phyloP scores from a whole-genome alignment of 2,329 filamentous ascomycete genomes.

The Eutypa lata region DNA sequence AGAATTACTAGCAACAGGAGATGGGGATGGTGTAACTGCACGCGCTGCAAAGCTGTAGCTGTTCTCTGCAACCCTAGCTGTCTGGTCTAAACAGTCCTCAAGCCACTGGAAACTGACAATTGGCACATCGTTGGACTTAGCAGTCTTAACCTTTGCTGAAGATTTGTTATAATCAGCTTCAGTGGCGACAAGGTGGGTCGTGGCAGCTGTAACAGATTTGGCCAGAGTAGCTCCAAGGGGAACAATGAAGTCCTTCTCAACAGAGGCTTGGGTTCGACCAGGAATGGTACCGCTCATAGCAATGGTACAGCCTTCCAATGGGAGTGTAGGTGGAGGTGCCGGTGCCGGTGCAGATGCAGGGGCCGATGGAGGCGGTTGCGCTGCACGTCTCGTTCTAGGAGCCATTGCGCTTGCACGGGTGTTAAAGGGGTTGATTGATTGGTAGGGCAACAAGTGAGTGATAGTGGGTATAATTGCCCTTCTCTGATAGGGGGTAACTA shows the following conservation, averaged over 20 bases:
- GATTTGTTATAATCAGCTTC: conserved; percentile 47
- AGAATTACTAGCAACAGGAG: conserved; percentile 9
- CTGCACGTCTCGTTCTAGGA: conserved; percentile 11
- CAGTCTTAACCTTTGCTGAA: conserved; percentile 50
- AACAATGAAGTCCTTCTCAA: conserved; percentile 42
- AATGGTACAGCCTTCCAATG: conserved; percentile 49
- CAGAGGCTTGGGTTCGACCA: conserved; percentile 45
- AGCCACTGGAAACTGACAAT: conserved; percentile 63
- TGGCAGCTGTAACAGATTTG: conserved; percentile 45
- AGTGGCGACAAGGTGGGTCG: conserved; percentile 57
- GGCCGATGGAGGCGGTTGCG: conserved; percentile 1
- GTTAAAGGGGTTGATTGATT: not conserved
- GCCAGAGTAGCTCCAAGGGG: conserved; percentile 47
- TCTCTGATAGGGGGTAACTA: too few species aligned
- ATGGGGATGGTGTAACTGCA: conserved; percentile 6
- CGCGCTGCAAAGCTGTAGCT: conserved; percentile 20
- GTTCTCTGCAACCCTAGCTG: conserved; percentile 34
- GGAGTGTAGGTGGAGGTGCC: conserved; percentile 16
- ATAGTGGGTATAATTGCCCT: not conserved
- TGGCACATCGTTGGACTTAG: conserved; percentile 42
- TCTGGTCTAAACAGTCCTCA: conserved; percentile 47
- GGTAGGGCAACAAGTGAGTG: not conserved
- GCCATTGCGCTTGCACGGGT: conserved; percentile 13
- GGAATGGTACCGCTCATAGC: conserved; percentile 61
- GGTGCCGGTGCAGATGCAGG: too few species aligned